Conservation (phyloP, 345 rosid species). For the Triadica sebifera region DNA sequence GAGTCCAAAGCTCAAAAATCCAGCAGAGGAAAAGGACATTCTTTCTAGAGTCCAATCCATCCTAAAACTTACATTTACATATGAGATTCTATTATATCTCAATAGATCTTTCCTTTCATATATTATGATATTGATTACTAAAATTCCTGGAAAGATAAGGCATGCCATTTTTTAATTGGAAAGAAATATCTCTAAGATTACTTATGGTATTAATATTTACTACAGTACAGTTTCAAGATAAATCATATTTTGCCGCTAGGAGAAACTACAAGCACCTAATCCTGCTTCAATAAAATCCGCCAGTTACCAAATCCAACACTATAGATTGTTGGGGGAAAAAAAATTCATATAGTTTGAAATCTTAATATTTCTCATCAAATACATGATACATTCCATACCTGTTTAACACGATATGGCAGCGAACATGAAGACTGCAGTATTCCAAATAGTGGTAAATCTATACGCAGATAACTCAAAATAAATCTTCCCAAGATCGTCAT, state of each 20-base stretch:
- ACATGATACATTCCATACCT: neutral
- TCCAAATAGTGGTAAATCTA: neutral
- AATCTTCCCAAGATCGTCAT: neutral
- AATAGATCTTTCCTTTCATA: no score
- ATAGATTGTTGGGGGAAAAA: neutral
- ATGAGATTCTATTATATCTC: no score
- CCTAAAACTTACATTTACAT: no score
- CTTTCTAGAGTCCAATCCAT: neutral
- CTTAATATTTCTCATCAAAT: constrained; percentile 11
- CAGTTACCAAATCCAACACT: neutral
- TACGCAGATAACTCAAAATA: neutral
- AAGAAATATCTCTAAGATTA: no score
- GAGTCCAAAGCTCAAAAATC: no score
- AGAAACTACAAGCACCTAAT: constrained; percentile 5
- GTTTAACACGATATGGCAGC: neutral
- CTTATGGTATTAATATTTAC: neutral
- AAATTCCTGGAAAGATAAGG: no score
- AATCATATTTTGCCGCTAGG: neutral
- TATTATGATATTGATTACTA: no score
- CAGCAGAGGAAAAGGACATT: neutral
- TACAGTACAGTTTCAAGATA: neutral
- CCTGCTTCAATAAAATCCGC: neutral
- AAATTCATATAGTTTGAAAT: neutral
- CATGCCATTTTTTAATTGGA: no score
- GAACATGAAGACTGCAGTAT: neutral